Evolutionary conservation across 1,284 basidiomycete genomes (phyloP), one percentile per base, ranked within the genome.

Genomic region (Cutaneotrichosporon sp.): DNA sequence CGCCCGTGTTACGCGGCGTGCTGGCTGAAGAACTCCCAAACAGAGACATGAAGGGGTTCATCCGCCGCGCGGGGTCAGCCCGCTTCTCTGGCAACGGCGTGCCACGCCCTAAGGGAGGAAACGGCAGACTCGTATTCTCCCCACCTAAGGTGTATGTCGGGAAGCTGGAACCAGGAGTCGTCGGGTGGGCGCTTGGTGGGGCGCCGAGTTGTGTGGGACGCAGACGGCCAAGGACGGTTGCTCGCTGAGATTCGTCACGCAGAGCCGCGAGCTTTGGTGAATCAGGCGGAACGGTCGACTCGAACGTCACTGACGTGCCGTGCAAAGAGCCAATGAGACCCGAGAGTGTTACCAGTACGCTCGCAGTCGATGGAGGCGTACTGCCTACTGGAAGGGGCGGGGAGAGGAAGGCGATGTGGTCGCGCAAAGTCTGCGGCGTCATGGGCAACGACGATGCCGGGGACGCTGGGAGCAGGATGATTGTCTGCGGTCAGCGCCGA

Each of bases 381-480:
- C 75, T 78, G 43, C 75, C 70, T 10, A 59, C 22, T 1, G 59
- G 51, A 22, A 62, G 59, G 9, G 60, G 51, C 1, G 61, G 65
- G 1, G 70, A 60, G 12, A 72, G 39, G 42, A 88, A 79, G 22
- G 82, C 77, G 52, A 91, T 72, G 67, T 92, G 90, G 63, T 90
- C 88, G 64, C 82, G 83, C 31, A 91, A 76, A 53, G 87, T 84
- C 17, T 87, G 88, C 1, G 83, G 77, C 0, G 84, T 88, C 58
- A 90, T 81, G 1, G 71, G 72, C 0, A 74, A 62, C 2, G 69
- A 70, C 1, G 74, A 71, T 0, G 74, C 68, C 0, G 74, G 77
- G 47, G 88, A 84, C 1, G 82, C 69, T 1, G 90, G 90, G 2
- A 93, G 77, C 19, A 93, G 74, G 20, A 94, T 66, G 0, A 86